phyloP scores from a whole-genome alignment of 176 grass and related monocot species.

The Oryza brachyantha region DNA sequence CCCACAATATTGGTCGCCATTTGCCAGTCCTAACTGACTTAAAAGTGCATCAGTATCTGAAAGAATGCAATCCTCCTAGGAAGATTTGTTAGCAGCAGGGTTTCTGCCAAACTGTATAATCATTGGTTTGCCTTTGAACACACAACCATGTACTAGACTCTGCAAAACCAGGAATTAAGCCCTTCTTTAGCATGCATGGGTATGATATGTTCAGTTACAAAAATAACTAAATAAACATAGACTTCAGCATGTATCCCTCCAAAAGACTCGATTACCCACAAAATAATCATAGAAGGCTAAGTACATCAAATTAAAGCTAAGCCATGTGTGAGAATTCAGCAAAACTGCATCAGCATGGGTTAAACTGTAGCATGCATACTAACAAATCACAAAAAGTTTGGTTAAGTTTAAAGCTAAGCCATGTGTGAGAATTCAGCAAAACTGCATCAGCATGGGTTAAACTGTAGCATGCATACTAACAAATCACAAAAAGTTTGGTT shows the following conservation, averaged over 20 bases:
- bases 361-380: neutral
- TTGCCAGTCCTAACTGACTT: neutral
- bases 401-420: neutral
- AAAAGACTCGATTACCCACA: neutral
- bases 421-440: neutral
- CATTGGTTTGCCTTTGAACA: slow-evolving; percentile 88
- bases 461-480: neutral
- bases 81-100: slow-evolving; percentile 63
- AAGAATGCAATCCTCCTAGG: slow-evolving; percentile 15
- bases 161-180: slow-evolving; percentile 45
- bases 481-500: neutral
- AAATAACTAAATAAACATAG: slow-evolving; percentile 13
- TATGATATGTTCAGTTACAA: neutral
- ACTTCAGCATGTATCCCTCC: too few relatives aligned
- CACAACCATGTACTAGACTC: slow-evolving; percentile 83
- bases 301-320: neutral
- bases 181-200: neutral
- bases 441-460: neutral
- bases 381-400: neutral
- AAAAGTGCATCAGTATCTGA: slow-evolving; percentile 6
- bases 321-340: neutral
- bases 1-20: neutral
- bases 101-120: slow-evolving; percentile 94
- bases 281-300: neutral
- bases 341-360: neutral